Percentiles rank a stretch among this genome's conserved stretches.
Evolutionary conservation across 2,329 filamentous ascomycete genomes (phyloP).

Genomic region (Atkinsonella texensis): DNA sequence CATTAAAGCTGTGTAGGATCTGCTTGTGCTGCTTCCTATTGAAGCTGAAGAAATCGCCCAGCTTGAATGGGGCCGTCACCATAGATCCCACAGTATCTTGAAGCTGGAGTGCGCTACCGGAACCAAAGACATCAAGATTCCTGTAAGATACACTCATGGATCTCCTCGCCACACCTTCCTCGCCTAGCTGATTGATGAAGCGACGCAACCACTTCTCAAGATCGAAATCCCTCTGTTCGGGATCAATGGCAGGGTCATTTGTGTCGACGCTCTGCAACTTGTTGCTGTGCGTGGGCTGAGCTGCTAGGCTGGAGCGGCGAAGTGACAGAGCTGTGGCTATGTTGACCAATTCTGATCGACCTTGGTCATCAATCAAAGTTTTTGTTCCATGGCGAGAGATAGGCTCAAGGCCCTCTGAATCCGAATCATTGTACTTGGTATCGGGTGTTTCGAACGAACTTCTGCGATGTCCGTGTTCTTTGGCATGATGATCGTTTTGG

Average conservation of each 20-base stretch:
- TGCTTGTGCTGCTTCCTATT: conserved; percentile 36
- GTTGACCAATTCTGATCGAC: conserved; percentile 24
- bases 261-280: conserved; percentile 13
- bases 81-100: conserved; percentile 55
- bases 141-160: conserved; percentile 51
- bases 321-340: conserved; percentile 29
- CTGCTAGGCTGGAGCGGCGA: conserved; percentile 16
- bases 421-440: background rate
- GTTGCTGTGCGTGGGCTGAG: conserved; percentile 6
- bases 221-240: conserved; percentile 26
- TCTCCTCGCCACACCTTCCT: conserved; percentile 40
- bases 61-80: conserved; percentile 43
- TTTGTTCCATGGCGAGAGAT: conserved; percentile 6
- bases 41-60: conserved; percentile 42
- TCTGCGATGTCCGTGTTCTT: background rate
- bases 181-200: conserved; percentile 32
- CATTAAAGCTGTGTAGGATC: conserved; percentile 53
- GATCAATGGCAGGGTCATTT: conserved; percentile 24
- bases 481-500: background rate
- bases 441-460: background rate
- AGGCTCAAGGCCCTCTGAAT: conserved; percentile 3
- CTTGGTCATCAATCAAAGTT: conserved; percentile 19
- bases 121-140: conserved; percentile 54
- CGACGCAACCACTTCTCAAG: conserved; percentile 28
- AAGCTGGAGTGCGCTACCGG: conserved; percentile 53